Conservation (phyloP, 345 rosid species). For the Balakata baccata region DNA sequence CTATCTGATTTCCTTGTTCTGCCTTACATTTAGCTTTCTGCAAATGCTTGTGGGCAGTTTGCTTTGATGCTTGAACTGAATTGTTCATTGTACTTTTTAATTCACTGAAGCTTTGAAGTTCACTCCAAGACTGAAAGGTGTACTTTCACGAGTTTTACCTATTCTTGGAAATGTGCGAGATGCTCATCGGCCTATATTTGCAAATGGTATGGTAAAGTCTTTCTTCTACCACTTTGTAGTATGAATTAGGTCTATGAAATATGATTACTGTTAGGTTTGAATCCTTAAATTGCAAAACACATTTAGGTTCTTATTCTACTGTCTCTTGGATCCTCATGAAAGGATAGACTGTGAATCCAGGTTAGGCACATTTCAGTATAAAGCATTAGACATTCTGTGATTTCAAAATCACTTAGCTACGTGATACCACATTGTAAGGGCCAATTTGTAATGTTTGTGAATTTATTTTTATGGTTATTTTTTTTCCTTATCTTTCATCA, state of each 20-base stretch:
- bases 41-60: constrained; percentile 14
- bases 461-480: neutral
- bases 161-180: constrained; percentile 90
- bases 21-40: constrained; percentile 11
- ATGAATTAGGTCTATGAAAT: constrained; percentile 13
- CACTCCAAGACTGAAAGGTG: constrained; percentile 85
- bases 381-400: neutral
- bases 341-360: neutral
- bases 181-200: constrained; percentile 81
- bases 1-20: constrained; percentile 28
- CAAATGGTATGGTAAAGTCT: constrained; percentile 59
- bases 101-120: constrained; percentile 82
- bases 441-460: neutral
- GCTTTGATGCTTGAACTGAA: constrained; percentile 36
- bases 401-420: neutral
- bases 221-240: constrained; percentile 7
- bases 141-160: constrained; percentile 80
- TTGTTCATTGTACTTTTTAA: constrained; percentile 19
- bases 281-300: neutral
- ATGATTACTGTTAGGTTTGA: constrained; percentile 4
- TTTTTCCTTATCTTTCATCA: constrained; percentile 2
- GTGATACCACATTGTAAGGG: neutral
- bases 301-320: neutral
- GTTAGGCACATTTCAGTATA: constrained; percentile 5
- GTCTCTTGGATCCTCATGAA: neutral